A percentile compares a stretch with the other conserved stretches of the same genome.
Conservation (phyloP, 2,329 filamentous ascomycete species). For the Fusarium robinianum region DNA sequence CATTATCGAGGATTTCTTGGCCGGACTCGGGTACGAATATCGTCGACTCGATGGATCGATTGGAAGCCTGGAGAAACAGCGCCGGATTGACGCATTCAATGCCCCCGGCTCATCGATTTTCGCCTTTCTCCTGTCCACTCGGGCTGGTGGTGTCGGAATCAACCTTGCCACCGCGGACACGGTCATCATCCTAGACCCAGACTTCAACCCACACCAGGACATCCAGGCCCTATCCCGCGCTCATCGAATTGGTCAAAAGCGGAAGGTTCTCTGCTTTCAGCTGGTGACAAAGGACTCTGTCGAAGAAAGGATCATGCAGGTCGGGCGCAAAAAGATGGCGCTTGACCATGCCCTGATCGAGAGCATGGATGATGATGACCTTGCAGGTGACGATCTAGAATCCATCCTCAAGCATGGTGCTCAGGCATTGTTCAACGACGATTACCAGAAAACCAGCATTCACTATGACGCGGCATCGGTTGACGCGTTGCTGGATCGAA, state of each 20-base stretch:
- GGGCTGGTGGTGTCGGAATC: conserved; percentile 95
- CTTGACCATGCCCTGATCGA: conserved; percentile 95
- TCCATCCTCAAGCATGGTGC: conserved; percentile 88
- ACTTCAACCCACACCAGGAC: conserved; percentile 98
- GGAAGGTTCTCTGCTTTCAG: conserved; percentile 94
- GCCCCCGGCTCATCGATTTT: conserved; percentile 81
- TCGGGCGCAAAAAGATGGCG: conserved; percentile 93
- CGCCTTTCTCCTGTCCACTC: conserved; percentile 89
- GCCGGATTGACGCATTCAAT: conserved; percentile 92
- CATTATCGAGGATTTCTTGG: conserved; percentile 89
- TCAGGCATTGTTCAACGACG: conserved; percentile 80
- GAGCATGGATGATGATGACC: conserved; percentile 82
- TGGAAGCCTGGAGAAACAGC: conserved; percentile 84
- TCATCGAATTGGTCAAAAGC: conserved; percentile 94
- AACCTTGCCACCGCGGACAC: conserved; percentile 97
- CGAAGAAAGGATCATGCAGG: conserved; percentile 95
- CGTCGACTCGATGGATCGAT: conserved; percentile 86
- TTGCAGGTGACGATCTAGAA: conserved; percentile 78
- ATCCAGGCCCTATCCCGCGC: conserved; percentile 93
- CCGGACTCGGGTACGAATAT: conserved; percentile 72
- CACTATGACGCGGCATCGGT: conserved; percentile 80
- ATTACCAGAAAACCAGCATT: conserved; percentile 71
- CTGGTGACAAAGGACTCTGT: conserved; percentile 86
- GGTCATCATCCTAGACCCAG: conserved; percentile 94
- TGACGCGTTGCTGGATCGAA: conserved; percentile 89